Conservation (phyloP, 2,329 filamentous ascomycete species). For the Penicillium sp. region DNA sequence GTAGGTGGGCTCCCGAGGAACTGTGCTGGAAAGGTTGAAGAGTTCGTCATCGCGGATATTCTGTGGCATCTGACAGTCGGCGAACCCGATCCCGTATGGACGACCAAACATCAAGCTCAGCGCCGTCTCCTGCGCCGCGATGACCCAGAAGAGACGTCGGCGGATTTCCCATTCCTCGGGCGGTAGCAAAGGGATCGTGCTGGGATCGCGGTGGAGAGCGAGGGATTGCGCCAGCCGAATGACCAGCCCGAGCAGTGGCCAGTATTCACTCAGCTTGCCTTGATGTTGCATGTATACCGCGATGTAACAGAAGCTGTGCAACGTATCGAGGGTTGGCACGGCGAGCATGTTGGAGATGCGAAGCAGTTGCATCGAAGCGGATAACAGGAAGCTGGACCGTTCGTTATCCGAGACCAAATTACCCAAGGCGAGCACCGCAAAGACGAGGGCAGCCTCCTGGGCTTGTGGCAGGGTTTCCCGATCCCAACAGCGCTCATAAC, state of each 20-base stretch:
- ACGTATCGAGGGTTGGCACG: not conserved
- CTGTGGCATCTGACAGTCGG: not conserved
- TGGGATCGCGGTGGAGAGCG: too few relatives aligned
- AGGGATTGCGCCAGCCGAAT: not conserved
- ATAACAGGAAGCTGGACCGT: not conserved
- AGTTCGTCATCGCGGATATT: too few relatives aligned
- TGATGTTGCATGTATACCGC: conserved; percentile 1
- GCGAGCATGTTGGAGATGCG: not conserved
- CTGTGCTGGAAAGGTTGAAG: too few relatives aligned
- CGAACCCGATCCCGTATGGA: not conserved
- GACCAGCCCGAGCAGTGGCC: conserved; percentile 3
- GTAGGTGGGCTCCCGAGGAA: too few relatives aligned
- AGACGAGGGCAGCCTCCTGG: too few relatives aligned
- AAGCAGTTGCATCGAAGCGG: not conserved
- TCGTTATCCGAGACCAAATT: not conserved
- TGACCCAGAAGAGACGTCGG: not conserved
- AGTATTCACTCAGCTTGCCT: conserved; percentile 1
- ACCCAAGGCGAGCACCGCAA: not conserved
- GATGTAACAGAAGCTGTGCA: not conserved
- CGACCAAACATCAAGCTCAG: conserved; percentile 1
- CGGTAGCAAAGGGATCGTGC: too few relatives aligned
- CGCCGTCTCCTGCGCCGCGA: conserved; percentile 1
- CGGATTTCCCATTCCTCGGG: too few relatives aligned
- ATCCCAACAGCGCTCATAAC: too few relatives aligned
- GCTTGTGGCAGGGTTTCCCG: too few relatives aligned